Conservation (phyloP, 2,329 filamentous ascomycete species). For the Colletotrichum chlorophyti region DNA sequence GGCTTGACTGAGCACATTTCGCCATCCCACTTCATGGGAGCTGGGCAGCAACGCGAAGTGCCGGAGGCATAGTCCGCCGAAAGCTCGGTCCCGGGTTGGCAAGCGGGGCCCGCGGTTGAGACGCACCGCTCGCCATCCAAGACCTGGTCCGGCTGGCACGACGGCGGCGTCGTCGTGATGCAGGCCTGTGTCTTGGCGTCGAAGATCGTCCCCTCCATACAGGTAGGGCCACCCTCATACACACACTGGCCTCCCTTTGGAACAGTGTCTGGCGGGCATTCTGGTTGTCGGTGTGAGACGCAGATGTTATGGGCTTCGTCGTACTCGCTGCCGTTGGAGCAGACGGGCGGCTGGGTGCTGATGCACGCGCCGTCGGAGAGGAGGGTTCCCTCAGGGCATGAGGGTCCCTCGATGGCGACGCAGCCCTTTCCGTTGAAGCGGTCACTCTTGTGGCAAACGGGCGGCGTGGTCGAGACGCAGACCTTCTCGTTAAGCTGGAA, state of each 20-base stretch:
- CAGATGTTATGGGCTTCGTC: background rate
- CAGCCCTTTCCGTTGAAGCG: background rate
- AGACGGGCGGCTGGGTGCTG: background rate
- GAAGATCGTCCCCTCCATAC: background rate
- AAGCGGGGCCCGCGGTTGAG: background rate
- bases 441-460: background rate
- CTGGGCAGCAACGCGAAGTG: background rate
- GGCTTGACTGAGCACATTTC: background rate
- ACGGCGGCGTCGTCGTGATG: background rate
- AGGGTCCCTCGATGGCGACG: background rate
- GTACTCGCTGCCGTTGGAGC: background rate
- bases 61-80: background rate
- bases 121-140: background rate
- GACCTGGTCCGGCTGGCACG: background rate
- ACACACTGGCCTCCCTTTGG: background rate
- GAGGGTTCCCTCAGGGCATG: background rate
- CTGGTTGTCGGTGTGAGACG: background rate
- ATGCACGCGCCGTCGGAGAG: background rate
- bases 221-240: background rate
- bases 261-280: background rate
- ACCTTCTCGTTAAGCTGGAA: background rate
- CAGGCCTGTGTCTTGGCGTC: background rate
- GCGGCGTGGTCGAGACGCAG: background rate
- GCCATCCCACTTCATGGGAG: background rate
- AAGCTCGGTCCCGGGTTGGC: background rate